Evolutionary conservation across 768 basidiomycete genomes (phyloP).

Genomic region (Pulveroboletus sp.): DNA sequence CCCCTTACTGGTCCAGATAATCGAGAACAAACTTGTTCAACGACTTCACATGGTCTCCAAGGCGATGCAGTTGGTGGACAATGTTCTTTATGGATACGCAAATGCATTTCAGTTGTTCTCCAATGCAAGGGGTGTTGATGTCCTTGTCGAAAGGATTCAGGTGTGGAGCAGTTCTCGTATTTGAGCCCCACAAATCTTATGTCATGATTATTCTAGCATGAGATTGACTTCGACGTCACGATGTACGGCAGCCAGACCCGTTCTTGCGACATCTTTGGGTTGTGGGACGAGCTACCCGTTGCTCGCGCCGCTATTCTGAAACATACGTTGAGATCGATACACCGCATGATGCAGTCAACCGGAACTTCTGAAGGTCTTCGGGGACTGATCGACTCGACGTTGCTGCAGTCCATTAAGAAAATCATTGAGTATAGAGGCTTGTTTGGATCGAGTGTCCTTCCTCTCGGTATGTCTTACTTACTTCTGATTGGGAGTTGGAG

Average conservation of each 20-base stretch:
- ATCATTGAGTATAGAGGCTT: conserved; percentile 79
- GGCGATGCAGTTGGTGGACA: conserved; percentile 90
- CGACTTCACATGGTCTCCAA: conserved; percentile 80
- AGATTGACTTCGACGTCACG: conserved; percentile 64
- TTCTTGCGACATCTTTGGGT: conserved; percentile 45
- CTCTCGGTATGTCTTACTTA: conserved; percentile 58
- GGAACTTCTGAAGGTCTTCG: conserved; percentile 93
- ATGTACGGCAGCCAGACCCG: conserved; percentile 47
- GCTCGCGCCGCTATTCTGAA: conserved; percentile 81
- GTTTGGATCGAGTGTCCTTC: conserved; percentile 85
- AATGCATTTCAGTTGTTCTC: conserved; percentile 89
- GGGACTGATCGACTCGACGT: conserved; percentile 87
- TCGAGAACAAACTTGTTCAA: conserved; percentile 70
- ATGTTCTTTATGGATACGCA: conserved; percentile 84
- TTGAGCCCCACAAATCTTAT: conserved; percentile 6
- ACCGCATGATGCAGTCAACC: conserved; percentile 96
- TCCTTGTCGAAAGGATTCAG: conserved; percentile 84
- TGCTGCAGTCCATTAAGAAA: conserved; percentile 82
- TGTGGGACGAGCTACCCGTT: conserved; percentile 65
- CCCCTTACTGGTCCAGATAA: conserved; percentile 83
- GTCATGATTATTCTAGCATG: conserved; percentile 43
- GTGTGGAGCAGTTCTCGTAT: conserved; percentile 40
- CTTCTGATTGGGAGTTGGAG: not conserved
- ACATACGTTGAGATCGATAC: conserved; percentile 86
- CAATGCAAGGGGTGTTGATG: conserved; percentile 78